phyloP scores from a whole-genome alignment of 257 asterid genomes.

The Lycium ferocissimum region DNA sequence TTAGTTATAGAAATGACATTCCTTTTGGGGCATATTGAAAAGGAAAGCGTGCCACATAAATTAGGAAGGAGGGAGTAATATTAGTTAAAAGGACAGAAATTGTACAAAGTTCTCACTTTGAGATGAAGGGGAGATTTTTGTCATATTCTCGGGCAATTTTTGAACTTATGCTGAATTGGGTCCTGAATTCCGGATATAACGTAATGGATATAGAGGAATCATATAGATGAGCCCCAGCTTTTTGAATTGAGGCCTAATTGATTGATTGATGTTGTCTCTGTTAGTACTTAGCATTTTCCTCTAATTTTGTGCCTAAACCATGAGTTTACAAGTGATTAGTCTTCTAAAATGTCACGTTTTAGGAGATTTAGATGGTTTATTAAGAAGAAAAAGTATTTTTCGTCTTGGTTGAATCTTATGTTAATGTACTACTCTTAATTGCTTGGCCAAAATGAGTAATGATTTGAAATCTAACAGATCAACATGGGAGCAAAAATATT shows the following conservation, averaged over 20 bases:
- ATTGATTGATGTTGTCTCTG: background rate
- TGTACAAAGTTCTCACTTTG: background rate
- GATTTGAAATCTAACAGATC: constrained; percentile 44
- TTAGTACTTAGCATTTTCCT: constrained; percentile 11
- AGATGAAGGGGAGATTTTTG: background rate
- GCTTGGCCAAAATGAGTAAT: background rate
- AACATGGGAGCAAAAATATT: constrained; percentile 62
- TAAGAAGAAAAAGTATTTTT: background rate
- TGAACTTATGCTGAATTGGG: background rate
- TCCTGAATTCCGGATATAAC: background rate
- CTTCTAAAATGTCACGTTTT: background rate
- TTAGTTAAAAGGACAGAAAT: background rate
- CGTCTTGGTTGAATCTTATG: background rate
- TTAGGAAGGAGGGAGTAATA: background rate
- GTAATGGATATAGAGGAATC: background rate
- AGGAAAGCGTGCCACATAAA: too few species aligned
- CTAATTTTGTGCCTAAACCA: background rate
- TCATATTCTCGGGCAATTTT: background rate
- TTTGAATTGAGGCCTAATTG: background rate
- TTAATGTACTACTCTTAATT: background rate
- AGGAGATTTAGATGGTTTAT: background rate
- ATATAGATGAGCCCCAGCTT: background rate
- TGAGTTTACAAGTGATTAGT: background rate
- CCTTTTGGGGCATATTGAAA: too few species aligned
- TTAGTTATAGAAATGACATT: too few species aligned